Evolutionary conservation across 2,329 filamentous ascomycete species (phyloP).

Genomic region (Orbilia blumenaviensis): DNA sequence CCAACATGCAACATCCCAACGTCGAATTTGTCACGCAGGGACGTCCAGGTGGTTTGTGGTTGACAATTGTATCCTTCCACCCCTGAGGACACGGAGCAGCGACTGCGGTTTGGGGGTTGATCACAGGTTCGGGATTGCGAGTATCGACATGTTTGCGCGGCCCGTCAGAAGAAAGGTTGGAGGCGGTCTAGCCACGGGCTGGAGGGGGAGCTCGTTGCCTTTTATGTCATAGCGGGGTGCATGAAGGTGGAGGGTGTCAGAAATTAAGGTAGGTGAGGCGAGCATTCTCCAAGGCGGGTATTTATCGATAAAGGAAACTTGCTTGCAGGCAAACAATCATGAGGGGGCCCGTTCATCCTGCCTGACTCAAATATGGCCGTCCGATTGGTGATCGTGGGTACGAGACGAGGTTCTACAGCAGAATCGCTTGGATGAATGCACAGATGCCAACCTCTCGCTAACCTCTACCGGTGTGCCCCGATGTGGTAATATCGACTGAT

Average conservation of each 20-base stretch:
- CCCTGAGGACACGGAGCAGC: too few relatives aligned
- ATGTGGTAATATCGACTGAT: slow-evolving; percentile 18
- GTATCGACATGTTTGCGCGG: slow-evolving; percentile 27
- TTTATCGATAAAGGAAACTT: slow-evolving; percentile 52
- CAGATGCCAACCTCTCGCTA: slow-evolving; percentile 5
- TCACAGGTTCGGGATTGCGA: slow-evolving; percentile 25
- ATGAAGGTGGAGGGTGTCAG: slow-evolving; percentile 31
- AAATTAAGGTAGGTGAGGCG: slow-evolving; percentile 41
- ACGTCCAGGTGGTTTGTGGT: neutral
- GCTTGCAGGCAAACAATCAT: slow-evolving; percentile 25
- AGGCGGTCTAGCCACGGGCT: slow-evolving; percentile 27
- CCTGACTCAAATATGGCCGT: slow-evolving; percentile 22
- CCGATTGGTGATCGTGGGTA: slow-evolving; percentile 23
- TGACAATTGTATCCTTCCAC: slow-evolving; percentile 14
- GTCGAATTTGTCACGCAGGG: slow-evolving; percentile 31
- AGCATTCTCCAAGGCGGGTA: slow-evolving; percentile 46
- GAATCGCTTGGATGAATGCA: slow-evolving; percentile 20
- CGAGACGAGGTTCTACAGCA: slow-evolving; percentile 19
- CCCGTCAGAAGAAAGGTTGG: slow-evolving; percentile 21
- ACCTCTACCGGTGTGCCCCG: neutral
- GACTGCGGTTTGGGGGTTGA: slow-evolving; percentile 5
- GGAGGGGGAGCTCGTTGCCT: slow-evolving; percentile 50
- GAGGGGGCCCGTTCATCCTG: slow-evolving; percentile 3
- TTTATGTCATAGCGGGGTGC: slow-evolving; percentile 53
- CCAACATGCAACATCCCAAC: slow-evolving; percentile 33